Base-by-base conservation (phyloP, 306 rosid species). In the Fragaria iinumae region DNA sequence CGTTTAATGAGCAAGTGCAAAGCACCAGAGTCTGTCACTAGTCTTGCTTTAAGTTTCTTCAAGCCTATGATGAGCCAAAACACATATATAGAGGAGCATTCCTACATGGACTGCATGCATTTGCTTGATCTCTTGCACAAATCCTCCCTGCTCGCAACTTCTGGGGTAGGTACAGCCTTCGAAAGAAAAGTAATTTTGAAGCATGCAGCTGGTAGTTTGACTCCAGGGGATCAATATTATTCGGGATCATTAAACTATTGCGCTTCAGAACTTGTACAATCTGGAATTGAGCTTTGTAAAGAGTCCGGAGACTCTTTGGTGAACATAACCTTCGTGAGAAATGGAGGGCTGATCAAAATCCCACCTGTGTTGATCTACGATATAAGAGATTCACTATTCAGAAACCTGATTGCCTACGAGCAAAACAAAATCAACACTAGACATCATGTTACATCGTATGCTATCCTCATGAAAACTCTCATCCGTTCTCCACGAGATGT, bases 381-480 rank as follows among this genome's bases (percentile, higher is more conserved):
- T 18, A 69, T 71, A 17, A 73, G 78, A 10, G 79, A 75, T 29
- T 55, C 76, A 29, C 11, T 80, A 27, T 55, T 72, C 80, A 80
- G 77, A 76, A 84, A 80, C 3, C 60, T 80, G 77, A 80, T 80
- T 45, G 82, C 87, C 43, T 84, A 81, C 72, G 87, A 84, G 39
- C 82, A 80, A 52, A 69, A 38, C 70, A 77, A 80, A 53, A 50
- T 73, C 17, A 76, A 38, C n/a, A 69, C 32, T 38, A 80, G 48
- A n/a, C 53, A 62, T 36, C 60, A 68, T 41, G 78, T 84, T 75
- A 73, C 82, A 68, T 84, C 84, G 0, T 80, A 84, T 73, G 80
- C 77, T 45, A 29, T 77, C 67, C 67, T 84, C 9, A 72, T 84
- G 60, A 72, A 55, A 21, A 81, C 77, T 6, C 67, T 84, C 71